These are phyloP conservation scores for Chaetomiaceae sp. DNA, from an alignment of 2,329 filamentous ascomycete genomes.

Conservation along the genomic window DNA sequence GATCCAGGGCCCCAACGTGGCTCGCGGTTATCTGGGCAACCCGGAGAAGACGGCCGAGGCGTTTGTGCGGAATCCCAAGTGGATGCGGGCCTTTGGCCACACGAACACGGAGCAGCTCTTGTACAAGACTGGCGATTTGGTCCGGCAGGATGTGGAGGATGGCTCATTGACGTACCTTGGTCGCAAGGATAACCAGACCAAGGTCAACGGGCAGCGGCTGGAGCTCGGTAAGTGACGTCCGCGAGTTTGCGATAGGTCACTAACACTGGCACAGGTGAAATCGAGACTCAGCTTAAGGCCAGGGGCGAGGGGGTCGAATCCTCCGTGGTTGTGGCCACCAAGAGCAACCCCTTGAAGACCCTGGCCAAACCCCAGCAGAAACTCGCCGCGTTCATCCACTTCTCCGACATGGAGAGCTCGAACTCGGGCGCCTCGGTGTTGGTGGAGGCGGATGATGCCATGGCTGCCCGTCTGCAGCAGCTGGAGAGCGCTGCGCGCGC, in stretches of 20 bases:
- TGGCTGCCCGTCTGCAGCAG: background rate
- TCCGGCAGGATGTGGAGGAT: conserved; percentile 25
- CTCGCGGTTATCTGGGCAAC: conserved; percentile 46
- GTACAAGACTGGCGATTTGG: conserved; percentile 45
- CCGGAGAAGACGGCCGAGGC: conserved; percentile 37
- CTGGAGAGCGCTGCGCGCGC: background rate
- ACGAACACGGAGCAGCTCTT: too few species aligned
- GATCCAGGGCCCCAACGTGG: conserved; percentile 42
- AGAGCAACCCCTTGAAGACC: background rate
- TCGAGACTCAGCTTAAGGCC: background rate
- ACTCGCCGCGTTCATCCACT: background rate
- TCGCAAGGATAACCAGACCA: conserved; percentile 56
- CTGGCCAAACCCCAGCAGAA: background rate
- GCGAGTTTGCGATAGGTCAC: too few species aligned
- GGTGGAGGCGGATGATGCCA: background rate
- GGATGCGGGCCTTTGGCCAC: too few species aligned
- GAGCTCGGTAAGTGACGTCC: conserved; percentile 54
- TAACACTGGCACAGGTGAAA: background rate
- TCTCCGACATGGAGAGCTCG: background rate
- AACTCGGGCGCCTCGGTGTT: background rate
- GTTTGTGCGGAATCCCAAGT: too few species aligned
- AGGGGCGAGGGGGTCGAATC: background rate
- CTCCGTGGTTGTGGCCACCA: background rate
- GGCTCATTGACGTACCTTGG: conserved; percentile 40
- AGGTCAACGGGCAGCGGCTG: conserved; percentile 60